These are phyloP conservation scores for Arthrobotrys sinensis DNA, from an alignment of 2,329 filamentous ascomycete genomes.

Conservation along the genomic window DNA sequence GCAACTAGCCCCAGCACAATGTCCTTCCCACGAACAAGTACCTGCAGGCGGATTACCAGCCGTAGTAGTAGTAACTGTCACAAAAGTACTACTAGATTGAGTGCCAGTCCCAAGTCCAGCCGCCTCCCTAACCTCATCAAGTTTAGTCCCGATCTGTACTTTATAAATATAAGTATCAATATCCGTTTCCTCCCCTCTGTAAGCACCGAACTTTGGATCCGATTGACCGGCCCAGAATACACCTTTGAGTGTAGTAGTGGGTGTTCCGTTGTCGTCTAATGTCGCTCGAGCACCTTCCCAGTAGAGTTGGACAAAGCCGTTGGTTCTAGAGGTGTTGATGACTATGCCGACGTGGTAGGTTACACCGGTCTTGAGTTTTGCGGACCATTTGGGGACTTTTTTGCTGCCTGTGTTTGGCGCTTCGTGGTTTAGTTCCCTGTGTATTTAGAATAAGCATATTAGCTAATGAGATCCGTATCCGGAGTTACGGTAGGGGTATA, in stretches of 20 bases:
- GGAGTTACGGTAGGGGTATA: not conserved
- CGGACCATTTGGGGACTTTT: constrained; percentile 8
- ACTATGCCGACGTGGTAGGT: constrained; percentile 8
- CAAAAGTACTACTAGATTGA: not conserved
- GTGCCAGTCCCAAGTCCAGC: constrained; percentile 19
- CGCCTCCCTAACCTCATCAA: constrained; percentile 57
- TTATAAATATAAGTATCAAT: constrained; percentile 61
- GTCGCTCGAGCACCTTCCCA: constrained; percentile 8
- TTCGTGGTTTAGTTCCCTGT: constrained; percentile 11
- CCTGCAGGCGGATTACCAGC: not conserved
- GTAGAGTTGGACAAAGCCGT: constrained; percentile 1
- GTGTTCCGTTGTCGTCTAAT: constrained; percentile 6
- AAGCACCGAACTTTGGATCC: constrained; percentile 62
- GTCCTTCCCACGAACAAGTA: constrained; percentile 34
- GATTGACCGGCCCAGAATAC: constrained; percentile 39
- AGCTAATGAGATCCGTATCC: not conserved
- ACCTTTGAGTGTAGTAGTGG: not conserved
- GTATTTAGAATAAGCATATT: not conserved
- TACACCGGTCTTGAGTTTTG: constrained; percentile 7
- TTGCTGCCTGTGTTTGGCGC: constrained; percentile 5
- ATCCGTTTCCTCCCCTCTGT: constrained; percentile 56
- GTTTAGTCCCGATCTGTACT: constrained; percentile 59
- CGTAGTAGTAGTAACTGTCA: constrained; percentile 5
- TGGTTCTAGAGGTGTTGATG: constrained; percentile 7
- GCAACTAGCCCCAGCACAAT: constrained; percentile 36